These are phyloP conservation scores for Trametes polyzona DNA, from an alignment of 1,284 basidiomycete genomes.

Conservation along the genomic window DNA sequence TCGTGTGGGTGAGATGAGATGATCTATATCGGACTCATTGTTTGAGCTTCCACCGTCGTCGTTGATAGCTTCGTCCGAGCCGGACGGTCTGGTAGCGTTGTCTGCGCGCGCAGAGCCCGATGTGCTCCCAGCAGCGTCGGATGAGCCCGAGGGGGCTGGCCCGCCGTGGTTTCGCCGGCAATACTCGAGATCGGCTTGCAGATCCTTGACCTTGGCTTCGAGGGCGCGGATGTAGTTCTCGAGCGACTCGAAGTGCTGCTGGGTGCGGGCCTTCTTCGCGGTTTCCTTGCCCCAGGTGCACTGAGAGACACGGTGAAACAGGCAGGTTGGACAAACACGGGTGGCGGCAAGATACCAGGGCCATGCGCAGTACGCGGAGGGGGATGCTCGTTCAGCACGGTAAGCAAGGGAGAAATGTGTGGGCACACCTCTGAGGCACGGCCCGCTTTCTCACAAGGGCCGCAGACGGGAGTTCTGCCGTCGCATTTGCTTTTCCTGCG, in stretches of 20 bases:
- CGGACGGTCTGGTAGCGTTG: slow-evolving; percentile 3
- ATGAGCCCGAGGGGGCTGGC: slow-evolving; percentile 6
- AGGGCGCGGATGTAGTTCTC: slow-evolving; percentile 50
- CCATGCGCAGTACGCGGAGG: neutral
- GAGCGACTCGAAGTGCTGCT: slow-evolving; percentile 58
- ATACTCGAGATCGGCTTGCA: slow-evolving; percentile 49
- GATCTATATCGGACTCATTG: slow-evolving; percentile 38
- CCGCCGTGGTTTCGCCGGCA: slow-evolving; percentile 42
- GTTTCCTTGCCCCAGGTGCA: slow-evolving; percentile 59
- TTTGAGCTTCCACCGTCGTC: slow-evolving; percentile 27
- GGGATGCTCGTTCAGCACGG: neutral
- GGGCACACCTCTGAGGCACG: slow-evolving; percentile 46
- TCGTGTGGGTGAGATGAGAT: slow-evolving; percentile 37
- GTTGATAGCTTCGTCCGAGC: slow-evolving; percentile 16
- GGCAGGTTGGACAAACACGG: too few species aligned
- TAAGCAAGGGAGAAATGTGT: neutral
- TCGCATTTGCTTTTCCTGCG: slow-evolving; percentile 59
- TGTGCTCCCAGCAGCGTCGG: slow-evolving; percentile 3
- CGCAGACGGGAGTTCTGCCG: slow-evolving; percentile 51
- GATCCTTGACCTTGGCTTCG: slow-evolving; percentile 47
- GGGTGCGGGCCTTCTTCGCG: slow-evolving; percentile 52
- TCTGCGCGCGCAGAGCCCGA: neutral
- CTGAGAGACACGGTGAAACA: slow-evolving; percentile 32
- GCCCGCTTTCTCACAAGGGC: slow-evolving; percentile 47
- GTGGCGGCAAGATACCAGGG: neutral